Evolutionary conservation across 805 yeast genomes (phyloP), one percentile per base, ranked within the genome.

Genomic region (Candida saitoana): DNA sequence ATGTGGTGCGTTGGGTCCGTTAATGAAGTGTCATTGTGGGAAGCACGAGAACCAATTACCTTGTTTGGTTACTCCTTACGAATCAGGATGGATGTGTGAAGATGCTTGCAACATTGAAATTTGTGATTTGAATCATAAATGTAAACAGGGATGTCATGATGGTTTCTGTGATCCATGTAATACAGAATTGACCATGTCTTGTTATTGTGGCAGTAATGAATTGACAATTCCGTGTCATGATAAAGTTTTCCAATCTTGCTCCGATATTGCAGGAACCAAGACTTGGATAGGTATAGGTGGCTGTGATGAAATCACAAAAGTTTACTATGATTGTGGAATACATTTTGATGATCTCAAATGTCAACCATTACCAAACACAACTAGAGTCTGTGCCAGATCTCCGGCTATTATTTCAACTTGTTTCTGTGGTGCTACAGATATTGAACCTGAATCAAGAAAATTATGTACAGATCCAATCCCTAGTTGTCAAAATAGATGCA

Each of bases 161-260:
- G 96, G 95, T 0, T 66, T 85, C 17, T 89, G 96, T 67, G 96
- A 95, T 0, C 68, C 71, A 4, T 89, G 96, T 59, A 62, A 71
- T 5, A 75, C 69, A 39, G 48, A 54, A 2, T 59, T 84, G 1
- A 55, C 53, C 4, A 74, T 75, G 1, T 59, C 51, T 16, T 89
- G 96, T 59, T 89, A 86, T 56, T 89, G 97, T 67, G 96, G 96
- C 0, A 66, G 70, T 27, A 69, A 76, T 7, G 51, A 59, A 1
- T 61, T 69, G 19, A 49, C 56, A 7, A 57, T 79, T 14, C 51
- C 64, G 48, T 79, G 89, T 58, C 51, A 61, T 46, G 67, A 73
- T 25, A 57, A 67, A 43, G 51, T 55, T 16, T 72, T 80, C 2
- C 54, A 69, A 52, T 18, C 54, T 41, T 64, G 67, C 46, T 41